Conservation (phyloP, 192 early-diverging fungal genomes). For the Rhizophagus sp. region DNA sequence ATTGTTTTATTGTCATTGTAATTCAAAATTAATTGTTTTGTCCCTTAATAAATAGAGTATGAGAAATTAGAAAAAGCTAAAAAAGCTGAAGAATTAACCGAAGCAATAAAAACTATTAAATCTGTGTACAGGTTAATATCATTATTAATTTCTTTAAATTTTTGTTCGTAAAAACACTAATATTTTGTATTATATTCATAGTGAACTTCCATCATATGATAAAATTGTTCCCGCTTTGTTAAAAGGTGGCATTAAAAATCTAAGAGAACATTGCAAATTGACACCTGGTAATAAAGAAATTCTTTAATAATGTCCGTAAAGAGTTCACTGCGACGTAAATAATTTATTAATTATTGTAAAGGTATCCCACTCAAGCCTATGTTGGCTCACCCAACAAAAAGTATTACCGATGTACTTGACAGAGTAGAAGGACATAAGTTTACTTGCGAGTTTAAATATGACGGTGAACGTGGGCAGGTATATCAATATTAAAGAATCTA, state of each 20-base stretch:
- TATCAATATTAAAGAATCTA: neutral
- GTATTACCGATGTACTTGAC: conserved; percentile 88
- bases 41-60: conserved; percentile 31
- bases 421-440: conserved; percentile 91
- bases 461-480: conserved; percentile 79
- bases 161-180: neutral
- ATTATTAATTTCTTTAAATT: neutral
- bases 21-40: neutral
- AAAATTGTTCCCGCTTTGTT: conserved; percentile 86
- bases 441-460: conserved; percentile 99
- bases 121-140: conserved; percentile 46
- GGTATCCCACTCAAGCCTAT: conserved; percentile 98
- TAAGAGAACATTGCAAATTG: conserved; percentile 82
- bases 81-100: conserved; percentile 35
- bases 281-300: conserved; percentile 64
- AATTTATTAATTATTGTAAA: conserved; percentile 20
- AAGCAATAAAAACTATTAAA: conserved; percentile 58
- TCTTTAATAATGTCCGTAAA: neutral
- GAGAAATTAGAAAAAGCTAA: conserved; percentile 39
- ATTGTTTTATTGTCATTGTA: neutral
- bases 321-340: neutral
- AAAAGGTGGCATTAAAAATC: conserved; percentile 66
- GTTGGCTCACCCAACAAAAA: conserved; percentile 98
- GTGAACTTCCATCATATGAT: conserved; percentile 93
- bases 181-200: conserved; percentile 34